A percentile compares a stretch with the other conserved stretches of the same genome.
Conservation (phyloP, 768 basidiomycete species). For the Suillus americanus region DNA sequence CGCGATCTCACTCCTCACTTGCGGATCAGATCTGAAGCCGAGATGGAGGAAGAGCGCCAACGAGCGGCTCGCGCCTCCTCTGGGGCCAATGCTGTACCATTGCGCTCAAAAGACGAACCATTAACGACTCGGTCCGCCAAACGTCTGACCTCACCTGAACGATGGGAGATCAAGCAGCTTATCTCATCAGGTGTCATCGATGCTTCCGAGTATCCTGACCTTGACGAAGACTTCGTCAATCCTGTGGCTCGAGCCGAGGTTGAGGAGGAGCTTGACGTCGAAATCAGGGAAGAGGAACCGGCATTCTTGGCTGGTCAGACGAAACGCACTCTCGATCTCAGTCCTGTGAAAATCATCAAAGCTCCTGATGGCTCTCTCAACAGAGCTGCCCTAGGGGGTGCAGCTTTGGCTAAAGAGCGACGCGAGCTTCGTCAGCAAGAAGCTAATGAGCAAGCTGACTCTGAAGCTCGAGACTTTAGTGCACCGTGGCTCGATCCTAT, state of each 20-base stretch:
- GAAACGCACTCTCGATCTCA: conserved; percentile 91
- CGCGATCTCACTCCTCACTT: conserved; percentile 93
- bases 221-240: conserved; percentile 83
- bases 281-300: conserved; percentile 95
- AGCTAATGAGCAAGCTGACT: conserved; percentile 90
- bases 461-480: conserved; percentile 91
- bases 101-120: conserved; percentile 53
- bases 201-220: conserved; percentile 90
- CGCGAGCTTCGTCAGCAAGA: conserved; percentile 94
- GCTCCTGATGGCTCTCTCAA: conserved; percentile 98
- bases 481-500: conserved; percentile 99
- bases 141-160: conserved; percentile 91
- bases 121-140: conserved; percentile 74
- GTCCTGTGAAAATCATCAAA: conserved; percentile 97
- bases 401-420: conserved; percentile 91
- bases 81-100: conserved; percentile 86
- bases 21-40: conserved; percentile 91
- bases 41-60: conserved; percentile 79
- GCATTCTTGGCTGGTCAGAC: conserved; percentile 96
- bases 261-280: conserved; percentile 96
- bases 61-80: conserved; percentile 64
- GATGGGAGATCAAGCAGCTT: conserved; percentile 99
- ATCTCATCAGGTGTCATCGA: conserved; percentile 93
- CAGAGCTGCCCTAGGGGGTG: conserved; percentile 91
- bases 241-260: conserved; percentile 80